Base-by-base conservation (phyloP, 2,329 filamentous ascomycete species). In the Neopestalotiopsis clavispora region DNA sequence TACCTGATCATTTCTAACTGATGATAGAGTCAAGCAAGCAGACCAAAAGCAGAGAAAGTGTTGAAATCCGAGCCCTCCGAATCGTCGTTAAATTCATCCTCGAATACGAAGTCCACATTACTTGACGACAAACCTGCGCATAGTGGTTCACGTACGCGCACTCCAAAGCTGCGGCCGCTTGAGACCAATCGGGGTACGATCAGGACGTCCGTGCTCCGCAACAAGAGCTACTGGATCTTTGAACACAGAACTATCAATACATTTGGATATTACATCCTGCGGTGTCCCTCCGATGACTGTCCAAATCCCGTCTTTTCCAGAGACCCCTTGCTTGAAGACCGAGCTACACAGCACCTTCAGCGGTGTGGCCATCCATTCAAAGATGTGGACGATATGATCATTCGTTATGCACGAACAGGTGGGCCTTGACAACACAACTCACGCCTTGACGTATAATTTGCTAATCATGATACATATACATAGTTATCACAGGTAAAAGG, bases 221-320 rank as follows among this genome's bases (percentile, higher is more conserved):
- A 65, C 34, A 58, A 49, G 1, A 68, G 60, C n/a, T 69, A 70
- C 38, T 70, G 69, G 69, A 38, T 70, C 64, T 70, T 70, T 7
- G 67, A 67, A 38, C 56, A 67, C 34, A 17, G 20, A 12, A 57
- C 38, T 56, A 28, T 14, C 32, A 5, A 57, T n/a, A 28, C 34
- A n/a, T 66, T 32, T 6, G 63, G 62, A 4, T 64, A 69, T 13
- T 70, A 66, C 52, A 42, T 52, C 4, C 40, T 70, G 69, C 32
- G 69, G 40, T 70, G 69, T 20, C 67, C 67, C 4, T 67, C 69
- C 1, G 34, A 40, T 23, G 20, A 57, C n/a, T 70, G 69, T 45
- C 38, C 34, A 45, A 64, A 67, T n/a, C 67, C 69, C 9, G 59
- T 70, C 7, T 70, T 69, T 52, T 59, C 69, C 49, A 69, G 69